phyloP scores from a whole-genome alignment of 1,284 basidiomycete genomes.

The Pyrrhoderma noxium region DNA sequence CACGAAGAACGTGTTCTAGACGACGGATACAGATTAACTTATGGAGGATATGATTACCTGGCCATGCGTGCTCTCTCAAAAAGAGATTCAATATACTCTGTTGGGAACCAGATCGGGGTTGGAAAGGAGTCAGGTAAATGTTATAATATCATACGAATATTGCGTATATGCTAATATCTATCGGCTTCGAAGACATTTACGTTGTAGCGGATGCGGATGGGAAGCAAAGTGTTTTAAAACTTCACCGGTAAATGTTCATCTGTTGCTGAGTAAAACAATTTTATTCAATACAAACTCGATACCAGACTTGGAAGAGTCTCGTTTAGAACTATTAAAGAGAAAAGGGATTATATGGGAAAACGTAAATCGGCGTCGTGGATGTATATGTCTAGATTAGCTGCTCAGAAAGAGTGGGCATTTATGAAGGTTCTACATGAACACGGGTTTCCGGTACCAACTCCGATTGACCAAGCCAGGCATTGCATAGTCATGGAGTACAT shows the following conservation, averaged over 20 bases:
- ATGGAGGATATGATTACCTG: slow-evolving; percentile 95
- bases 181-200: slow-evolving; percentile 69
- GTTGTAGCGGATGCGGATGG: slow-evolving; percentile 83
- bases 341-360: slow-evolving; percentile 95
- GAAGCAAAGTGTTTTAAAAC: slow-evolving; percentile 83
- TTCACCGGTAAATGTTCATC: slow-evolving; percentile 62
- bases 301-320: slow-evolving; percentile 90
- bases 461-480: slow-evolving; percentile 92
- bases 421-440: slow-evolving; percentile 98
- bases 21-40: slow-evolving; percentile 95
- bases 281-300: neutral
- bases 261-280: no score
- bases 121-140: slow-evolving; percentile 89
- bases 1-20: slow-evolving; percentile 43
- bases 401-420: slow-evolving; percentile 97
- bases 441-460: slow-evolving; percentile 87
- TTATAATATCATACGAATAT: neutral
- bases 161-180: neutral
- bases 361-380: slow-evolving; percentile 97
- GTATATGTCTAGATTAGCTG: slow-evolving; percentile 97
- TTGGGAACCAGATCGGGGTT: slow-evolving; percentile 97
- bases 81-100: slow-evolving; percentile 77
- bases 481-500: slow-evolving; percentile 95
- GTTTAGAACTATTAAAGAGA: slow-evolving; percentile 94
- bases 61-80: slow-evolving; percentile 92